These are phyloP conservation scores for Rhodotorula sp. DNA, from an alignment of 1,284 basidiomycete species.

Conservation along the genomic window DNA sequence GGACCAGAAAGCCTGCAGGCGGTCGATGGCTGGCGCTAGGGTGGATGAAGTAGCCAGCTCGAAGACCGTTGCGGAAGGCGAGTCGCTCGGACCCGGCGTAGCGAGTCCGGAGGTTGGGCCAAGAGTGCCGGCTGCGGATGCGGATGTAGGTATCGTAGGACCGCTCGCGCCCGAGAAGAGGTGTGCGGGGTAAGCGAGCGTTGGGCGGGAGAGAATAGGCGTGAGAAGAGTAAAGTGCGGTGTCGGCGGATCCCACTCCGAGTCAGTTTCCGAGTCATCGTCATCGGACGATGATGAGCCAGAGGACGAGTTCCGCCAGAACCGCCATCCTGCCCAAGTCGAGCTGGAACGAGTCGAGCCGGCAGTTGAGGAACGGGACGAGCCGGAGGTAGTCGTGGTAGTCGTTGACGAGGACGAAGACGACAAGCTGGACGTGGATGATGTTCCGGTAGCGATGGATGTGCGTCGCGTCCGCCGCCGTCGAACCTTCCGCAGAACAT, in stretches of 20 bases:
- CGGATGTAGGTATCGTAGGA: slow-evolving; percentile 9
- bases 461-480: slow-evolving; percentile 7
- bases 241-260: slow-evolving; percentile 39
- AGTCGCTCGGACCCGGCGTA: background rate
- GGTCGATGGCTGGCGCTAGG: slow-evolving; percentile 38
- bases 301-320: slow-evolving; percentile 43
- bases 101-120: background rate
- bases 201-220: slow-evolving; percentile 35
- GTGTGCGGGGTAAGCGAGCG: slow-evolving; percentile 34
- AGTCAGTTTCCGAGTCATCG: slow-evolving; percentile 23
- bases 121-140: background rate
- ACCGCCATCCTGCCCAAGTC: slow-evolving; percentile 43
- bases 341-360: slow-evolving; percentile 34
- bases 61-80: slow-evolving; percentile 28
- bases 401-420: slow-evolving; percentile 17
- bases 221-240: slow-evolving; percentile 44
- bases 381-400: slow-evolving; percentile 28
- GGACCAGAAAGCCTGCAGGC: slow-evolving; percentile 41
- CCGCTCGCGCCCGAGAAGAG: slow-evolving; percentile 25
- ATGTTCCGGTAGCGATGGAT: slow-evolving; percentile 7
- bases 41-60: slow-evolving; percentile 35
- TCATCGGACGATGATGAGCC: slow-evolving; percentile 37
- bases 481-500: slow-evolving; percentile 31
- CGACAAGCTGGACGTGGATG: background rate
- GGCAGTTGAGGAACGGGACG: slow-evolving; percentile 29